Evolutionary conservation across 2,329 filamentous ascomycete genomes (phyloP).

Genomic region (Exophiala sideris): DNA sequence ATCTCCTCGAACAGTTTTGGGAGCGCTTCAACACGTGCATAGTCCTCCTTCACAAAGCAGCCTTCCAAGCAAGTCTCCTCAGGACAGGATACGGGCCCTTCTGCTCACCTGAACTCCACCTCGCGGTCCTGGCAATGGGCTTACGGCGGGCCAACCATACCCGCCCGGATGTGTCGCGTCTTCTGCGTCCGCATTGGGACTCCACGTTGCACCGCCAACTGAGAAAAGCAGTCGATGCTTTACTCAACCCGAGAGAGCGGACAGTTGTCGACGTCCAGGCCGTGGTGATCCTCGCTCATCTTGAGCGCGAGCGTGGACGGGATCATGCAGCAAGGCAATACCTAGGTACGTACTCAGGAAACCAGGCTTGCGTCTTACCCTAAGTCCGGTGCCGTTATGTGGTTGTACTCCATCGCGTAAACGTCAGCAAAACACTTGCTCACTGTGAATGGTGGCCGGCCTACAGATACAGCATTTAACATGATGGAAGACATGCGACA

Average conservation of each 20-base stretch:
- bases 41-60: background rate
- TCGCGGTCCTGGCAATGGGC: constrained; percentile 3
- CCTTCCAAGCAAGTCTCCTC: constrained; percentile 2
- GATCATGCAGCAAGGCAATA: constrained; percentile 2
- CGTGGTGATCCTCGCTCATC: background rate
- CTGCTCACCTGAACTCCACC: constrained; percentile 3
- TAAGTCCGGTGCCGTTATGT: too few species aligned
- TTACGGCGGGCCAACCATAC: background rate
- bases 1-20: constrained; percentile 4
- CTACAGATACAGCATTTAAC: background rate
- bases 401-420: too few species aligned
- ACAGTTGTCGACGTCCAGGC: background rate
- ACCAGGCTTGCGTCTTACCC: too few species aligned
- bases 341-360: background rate
- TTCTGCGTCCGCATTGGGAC: background rate
- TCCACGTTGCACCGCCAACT: constrained; percentile 1
- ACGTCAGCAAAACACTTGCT: too few species aligned
- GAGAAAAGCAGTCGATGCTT: background rate
- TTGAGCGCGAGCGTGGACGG: constrained; percentile 1
- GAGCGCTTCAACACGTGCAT: constrained; percentile 1
- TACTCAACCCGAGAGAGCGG: background rate
- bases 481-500: background rate
- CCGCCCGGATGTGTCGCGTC: background rate
- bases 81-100: background rate
- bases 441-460: too few species aligned